phyloP scores from a whole-genome alignment of 2,329 filamentous ascomycete genomes.

The Alternaria solani region DNA sequence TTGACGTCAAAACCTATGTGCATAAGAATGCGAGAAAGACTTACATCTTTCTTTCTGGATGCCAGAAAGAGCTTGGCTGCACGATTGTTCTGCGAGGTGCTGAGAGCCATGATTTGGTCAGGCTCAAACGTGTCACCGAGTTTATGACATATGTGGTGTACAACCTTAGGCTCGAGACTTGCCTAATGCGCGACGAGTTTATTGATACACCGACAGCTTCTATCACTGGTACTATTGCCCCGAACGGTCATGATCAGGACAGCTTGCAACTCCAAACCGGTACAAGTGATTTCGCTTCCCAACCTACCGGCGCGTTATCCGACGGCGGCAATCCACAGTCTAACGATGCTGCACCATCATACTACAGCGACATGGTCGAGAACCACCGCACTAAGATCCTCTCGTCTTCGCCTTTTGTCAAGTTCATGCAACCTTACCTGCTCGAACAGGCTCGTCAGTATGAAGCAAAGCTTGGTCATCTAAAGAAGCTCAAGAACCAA shows the following conservation, averaged over 20 bases:
- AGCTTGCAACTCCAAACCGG: background rate
- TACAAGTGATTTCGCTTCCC: background rate
- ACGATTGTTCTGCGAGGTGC: constrained; percentile 91
- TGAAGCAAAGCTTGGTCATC: constrained; percentile 81
- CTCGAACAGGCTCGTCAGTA: constrained; percentile 92
- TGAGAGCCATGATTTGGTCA: constrained; percentile 72
- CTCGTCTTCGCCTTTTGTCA: constrained; percentile 95
- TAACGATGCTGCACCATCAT: constrained; percentile 85
- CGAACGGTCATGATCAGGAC: constrained; percentile 25
- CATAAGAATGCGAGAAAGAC: constrained; percentile 87
- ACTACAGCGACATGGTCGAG: constrained; percentile 93
- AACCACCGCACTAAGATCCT: constrained; percentile 93
- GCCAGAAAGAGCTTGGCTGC: constrained; percentile 87
- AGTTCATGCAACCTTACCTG: constrained; percentile 91
- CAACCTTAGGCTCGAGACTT: constrained; percentile 94
- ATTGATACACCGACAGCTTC: constrained; percentile 77
- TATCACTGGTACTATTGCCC: constrained; percentile 48
- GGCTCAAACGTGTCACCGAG: constrained; percentile 91
- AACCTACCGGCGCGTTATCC: constrained; percentile 32
- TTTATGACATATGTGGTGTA: constrained; percentile 99
- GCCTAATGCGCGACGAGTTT: constrained; percentile 90
- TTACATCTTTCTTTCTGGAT: constrained; percentile 94
- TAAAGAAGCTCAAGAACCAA: constrained; percentile 84
- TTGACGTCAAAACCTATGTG: constrained; percentile 95
- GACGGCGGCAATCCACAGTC: constrained; percentile 60